Evolutionary conservation across 441 rosid genomes (phyloP).

Genomic region (Jatropha multifida): DNA sequence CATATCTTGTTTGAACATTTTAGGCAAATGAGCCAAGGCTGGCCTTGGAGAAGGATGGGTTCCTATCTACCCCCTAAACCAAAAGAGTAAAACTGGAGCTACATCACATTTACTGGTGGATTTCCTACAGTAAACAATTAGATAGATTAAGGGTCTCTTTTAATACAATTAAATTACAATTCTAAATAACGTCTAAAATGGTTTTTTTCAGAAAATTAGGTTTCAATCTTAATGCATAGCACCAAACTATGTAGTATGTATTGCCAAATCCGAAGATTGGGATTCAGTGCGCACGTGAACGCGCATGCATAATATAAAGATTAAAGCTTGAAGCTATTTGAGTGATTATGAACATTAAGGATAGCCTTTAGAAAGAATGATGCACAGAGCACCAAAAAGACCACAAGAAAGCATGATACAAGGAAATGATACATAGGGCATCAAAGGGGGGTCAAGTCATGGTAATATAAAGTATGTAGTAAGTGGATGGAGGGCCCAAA

Average conservation of each 20-base stretch:
- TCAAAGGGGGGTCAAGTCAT: conserved; percentile 5
- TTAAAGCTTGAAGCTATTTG: conserved; percentile 8
- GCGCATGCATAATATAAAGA: conserved; percentile 20
- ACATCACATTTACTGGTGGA: background rate
- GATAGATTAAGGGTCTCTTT: background rate
- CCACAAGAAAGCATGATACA: conserved; percentile 29
- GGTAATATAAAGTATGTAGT: conserved; percentile 23
- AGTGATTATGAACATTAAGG: conserved; percentile 30
- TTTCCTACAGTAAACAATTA: background rate
- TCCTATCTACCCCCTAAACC: background rate
- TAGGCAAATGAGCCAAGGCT: background rate
- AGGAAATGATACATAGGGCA: conserved; percentile 29
- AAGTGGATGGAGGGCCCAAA: conserved; percentile 53
- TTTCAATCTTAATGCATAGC: too few relatives aligned
- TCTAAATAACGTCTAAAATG: too few relatives aligned
- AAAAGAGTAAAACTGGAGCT: background rate
- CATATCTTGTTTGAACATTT: background rate
- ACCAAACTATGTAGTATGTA: background rate
- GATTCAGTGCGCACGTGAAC: conserved; percentile 8
- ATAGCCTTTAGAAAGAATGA: conserved; percentile 38
- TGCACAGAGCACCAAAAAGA: conserved; percentile 19
- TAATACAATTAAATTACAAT: too few relatives aligned
- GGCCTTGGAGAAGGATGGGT: background rate
- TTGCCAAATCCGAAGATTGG: background rate
- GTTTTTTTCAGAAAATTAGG: too few relatives aligned